These are phyloP conservation scores for Alloteropsis semialata DNA, from an alignment of 176 grass and related monocot genomes.

Conservation along the genomic window DNA sequence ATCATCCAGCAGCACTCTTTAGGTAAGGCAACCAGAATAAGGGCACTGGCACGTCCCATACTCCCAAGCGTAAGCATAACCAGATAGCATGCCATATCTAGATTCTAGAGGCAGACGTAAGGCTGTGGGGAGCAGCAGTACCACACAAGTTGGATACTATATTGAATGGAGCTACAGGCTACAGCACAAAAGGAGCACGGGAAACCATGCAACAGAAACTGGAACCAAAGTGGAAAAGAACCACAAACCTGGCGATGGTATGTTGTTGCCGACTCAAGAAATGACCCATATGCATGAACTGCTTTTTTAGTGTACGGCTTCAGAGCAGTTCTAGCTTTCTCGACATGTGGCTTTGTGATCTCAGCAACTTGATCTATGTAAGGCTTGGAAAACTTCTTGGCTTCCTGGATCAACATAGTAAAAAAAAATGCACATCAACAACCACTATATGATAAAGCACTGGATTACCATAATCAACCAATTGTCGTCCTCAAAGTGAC, in stretches of 20 bases:
- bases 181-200: not conserved
- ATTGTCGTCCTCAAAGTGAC: not conserved
- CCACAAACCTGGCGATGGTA: conserved; percentile 90
- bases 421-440: conserved; percentile 16
- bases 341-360: conserved; percentile 80
- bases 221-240: not conserved
- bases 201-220: not conserved
- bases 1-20: not conserved
- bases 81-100: not conserved
- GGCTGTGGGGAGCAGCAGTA: not conserved
- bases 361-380: conserved; percentile 91
- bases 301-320: conserved; percentile 73
- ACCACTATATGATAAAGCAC: not conserved
- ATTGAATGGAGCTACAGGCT: not conserved
- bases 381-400: conserved; percentile 84
- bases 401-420: conserved; percentile 52
- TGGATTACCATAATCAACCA: conserved; percentile 5
- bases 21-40: not conserved
- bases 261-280: conserved; percentile 78
- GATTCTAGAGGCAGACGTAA: not conserved
- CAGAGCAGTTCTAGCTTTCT: conserved; percentile 60
- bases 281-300: conserved; percentile 68
- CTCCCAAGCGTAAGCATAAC: too few relatives aligned
- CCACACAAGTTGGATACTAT: not conserved
- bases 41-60: too few relatives aligned